Evolutionary conservation across 768 basidiomycete species (phyloP).

Genomic region (Tylopilus sp.): DNA sequence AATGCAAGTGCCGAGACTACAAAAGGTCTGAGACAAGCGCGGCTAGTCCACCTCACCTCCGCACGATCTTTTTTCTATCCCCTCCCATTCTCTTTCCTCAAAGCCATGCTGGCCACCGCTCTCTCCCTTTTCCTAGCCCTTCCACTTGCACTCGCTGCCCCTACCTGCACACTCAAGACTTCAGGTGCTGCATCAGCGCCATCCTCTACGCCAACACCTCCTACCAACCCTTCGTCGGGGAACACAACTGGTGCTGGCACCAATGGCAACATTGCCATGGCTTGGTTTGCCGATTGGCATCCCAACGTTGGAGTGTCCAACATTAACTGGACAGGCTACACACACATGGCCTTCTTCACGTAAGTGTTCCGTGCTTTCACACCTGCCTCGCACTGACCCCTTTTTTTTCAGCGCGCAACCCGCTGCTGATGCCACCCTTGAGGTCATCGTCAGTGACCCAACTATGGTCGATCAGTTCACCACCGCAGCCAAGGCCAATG

Average conservation of each 20-base stretch:
- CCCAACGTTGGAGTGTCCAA: conserved; percentile 42
- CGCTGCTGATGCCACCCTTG: conserved; percentile 10
- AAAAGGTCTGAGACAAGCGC: conserved; percentile 2
- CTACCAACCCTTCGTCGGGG: conserved; percentile 10
- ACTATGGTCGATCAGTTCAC: conserved; percentile 19
- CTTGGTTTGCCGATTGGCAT: conserved; percentile 76
- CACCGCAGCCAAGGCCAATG: conserved; percentile 24
- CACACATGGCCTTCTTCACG: conserved; percentile 65
- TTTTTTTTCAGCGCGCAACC: conserved; percentile 22
- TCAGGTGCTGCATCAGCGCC: conserved; percentile 2
- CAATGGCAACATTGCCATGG: conserved; percentile 41
- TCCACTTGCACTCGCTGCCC: conserved; percentile 29
- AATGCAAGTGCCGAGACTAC: conserved; percentile 8
- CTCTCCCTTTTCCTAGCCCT: conserved; percentile 22
- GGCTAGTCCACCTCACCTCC: background rate
- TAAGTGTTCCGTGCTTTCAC: background rate
- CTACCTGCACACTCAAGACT: conserved; percentile 21
- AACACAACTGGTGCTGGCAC: conserved; percentile 21
- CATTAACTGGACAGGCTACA: conserved; percentile 67
- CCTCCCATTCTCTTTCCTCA: conserved; percentile 4
- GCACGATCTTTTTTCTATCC: conserved; percentile 15
- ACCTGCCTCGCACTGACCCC: background rate
- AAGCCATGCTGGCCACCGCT: conserved; percentile 15
- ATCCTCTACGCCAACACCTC: background rate
- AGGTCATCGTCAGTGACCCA: conserved; percentile 5